Base-by-base conservation (phyloP, 2,329 filamentous ascomycete species). In the Alternaria gaisen region DNA sequence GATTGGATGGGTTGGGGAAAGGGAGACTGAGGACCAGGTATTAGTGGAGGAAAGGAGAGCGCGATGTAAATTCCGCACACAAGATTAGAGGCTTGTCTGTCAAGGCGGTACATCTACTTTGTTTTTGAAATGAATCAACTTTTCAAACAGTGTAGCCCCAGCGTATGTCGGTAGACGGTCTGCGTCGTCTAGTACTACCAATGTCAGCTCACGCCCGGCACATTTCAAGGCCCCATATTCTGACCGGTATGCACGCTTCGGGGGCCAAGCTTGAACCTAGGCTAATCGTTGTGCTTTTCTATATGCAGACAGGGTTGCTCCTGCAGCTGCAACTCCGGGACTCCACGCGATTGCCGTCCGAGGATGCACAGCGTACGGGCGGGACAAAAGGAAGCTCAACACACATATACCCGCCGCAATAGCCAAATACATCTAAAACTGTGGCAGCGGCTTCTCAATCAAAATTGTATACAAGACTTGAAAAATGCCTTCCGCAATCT, bases 311-410 rank as follows among this genome's bases (percentile, higher is more conserved):
- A 38, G 43, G n/a, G 26, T 4, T 3, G 18, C 14, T 14, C 24
- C 12, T 41, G 43, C 53, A 56, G 32, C 58, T 66, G 58, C 64
- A 60, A 28, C 36, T n/a, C 20, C 62, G 60, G 64, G 12, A 61
- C 57, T 61, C 62, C 62, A 56, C 54, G 12, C 22, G 30, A 42
- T 44, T 47, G 16, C 40, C 43, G 46, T 30, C 46, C 46, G 46
- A 50, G 14, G 20, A 38, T 36, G 14, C 46, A 38, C 32, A 22
- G 32, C 32, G 9, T 14, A 32, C 32, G 3, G 20, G 9, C 46
- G 9, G 20, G 14, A n/a, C 14, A 38, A 24, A 50, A 50, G 5
- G 14, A 12, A 50, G n/a, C 36, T 16, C 3, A 12, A 36, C 20
- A 38, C 3, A 18, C 46, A 50, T n/a, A 12, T 36, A 36, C 16